These are phyloP conservation scores for Tilletia indica DNA, from an alignment of 1,284 basidiomycete genomes.

Conservation along the genomic window DNA sequence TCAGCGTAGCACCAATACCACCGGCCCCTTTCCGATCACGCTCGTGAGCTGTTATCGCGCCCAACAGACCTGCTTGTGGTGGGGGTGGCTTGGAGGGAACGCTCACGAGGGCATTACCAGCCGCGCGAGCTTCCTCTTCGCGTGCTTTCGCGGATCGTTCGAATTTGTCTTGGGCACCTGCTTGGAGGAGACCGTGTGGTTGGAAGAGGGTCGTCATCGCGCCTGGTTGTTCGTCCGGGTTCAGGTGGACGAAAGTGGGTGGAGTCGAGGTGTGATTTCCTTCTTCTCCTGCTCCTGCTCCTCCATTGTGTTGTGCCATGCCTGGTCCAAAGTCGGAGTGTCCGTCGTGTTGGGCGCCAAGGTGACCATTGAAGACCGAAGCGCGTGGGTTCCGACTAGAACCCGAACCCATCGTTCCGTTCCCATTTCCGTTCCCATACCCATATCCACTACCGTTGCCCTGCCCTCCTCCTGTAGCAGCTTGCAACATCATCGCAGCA, in stretches of 20 bases:
- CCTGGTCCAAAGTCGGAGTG: not conserved
- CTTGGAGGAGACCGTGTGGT: constrained; percentile 88
- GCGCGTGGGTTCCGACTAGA: not conserved
- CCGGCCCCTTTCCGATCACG: constrained; percentile 89
- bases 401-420: not conserved
- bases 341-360: constrained; percentile 37
- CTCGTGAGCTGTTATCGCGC: constrained; percentile 92
- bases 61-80: constrained; percentile 89
- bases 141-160: constrained; percentile 91
- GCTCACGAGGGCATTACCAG: constrained; percentile 84
- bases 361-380: constrained; percentile 41
- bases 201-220: constrained; percentile 66
- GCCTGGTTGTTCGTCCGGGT: constrained; percentile 48
- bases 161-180: constrained; percentile 89
- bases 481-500: constrained; percentile 11
- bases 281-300: not conserved
- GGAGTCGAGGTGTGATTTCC: not conserved
- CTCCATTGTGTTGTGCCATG: no score
- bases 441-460: not conserved
- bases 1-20: constrained; percentile 87
- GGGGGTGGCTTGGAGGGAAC: constrained; percentile 90
- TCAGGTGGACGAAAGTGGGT: constrained; percentile 50
- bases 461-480: not conserved
- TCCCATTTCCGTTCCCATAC: not conserved
- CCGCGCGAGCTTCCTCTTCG: constrained; percentile 85